Percentiles rank a stretch among this genome's conserved stretches.
These are phyloP conservation scores for Stephania cephalantha DNA, from an alignment of 164 flowering plant species.

Conservation along the genomic window DNA sequence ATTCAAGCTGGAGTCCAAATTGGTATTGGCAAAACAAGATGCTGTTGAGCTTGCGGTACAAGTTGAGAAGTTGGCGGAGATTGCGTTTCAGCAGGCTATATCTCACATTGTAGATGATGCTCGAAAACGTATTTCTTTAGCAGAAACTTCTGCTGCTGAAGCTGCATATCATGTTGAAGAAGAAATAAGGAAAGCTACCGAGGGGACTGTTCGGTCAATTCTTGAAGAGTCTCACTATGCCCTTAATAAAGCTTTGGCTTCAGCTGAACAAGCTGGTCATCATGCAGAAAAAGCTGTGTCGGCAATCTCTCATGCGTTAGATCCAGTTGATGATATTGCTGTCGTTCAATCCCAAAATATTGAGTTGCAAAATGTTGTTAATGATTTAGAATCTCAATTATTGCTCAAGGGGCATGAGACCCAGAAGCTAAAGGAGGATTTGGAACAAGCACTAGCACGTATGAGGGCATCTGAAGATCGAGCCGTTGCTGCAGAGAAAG, in stretches of 20 bases:
- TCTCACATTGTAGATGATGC: slow-evolving; percentile 56
- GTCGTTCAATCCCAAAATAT: slow-evolving; percentile 35
- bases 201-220: slow-evolving; percentile 34
- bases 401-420: slow-evolving; percentile 29
- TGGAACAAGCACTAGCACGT: slow-evolving; percentile 30
- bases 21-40: slow-evolving; percentile 51
- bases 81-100: slow-evolving; percentile 49
- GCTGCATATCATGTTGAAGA: slow-evolving; percentile 48
- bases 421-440: slow-evolving; percentile 36
- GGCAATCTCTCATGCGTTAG: slow-evolving; percentile 24
- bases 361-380: slow-evolving; percentile 29
- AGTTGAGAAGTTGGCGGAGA: slow-evolving; percentile 52
- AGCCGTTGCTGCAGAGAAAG: slow-evolving; percentile 36
- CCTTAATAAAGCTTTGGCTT: slow-evolving; percentile 40
- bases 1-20: slow-evolving; percentile 42
- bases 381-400: slow-evolving; percentile 37
- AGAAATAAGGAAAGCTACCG: slow-evolving; percentile 40
- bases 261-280: slow-evolving; percentile 39
- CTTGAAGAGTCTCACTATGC: slow-evolving; percentile 46
- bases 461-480: slow-evolving; percentile 34
- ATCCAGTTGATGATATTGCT: slow-evolving; percentile 34
- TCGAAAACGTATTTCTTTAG: slow-evolving; percentile 37
- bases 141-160: slow-evolving; percentile 57
- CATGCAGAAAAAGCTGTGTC: slow-evolving; percentile 30
- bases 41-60: slow-evolving; percentile 58